Evolutionary conservation across 1,284 basidiomycete genomes (phyloP).

Genomic region (Salmacisia buchloeana): DNA sequence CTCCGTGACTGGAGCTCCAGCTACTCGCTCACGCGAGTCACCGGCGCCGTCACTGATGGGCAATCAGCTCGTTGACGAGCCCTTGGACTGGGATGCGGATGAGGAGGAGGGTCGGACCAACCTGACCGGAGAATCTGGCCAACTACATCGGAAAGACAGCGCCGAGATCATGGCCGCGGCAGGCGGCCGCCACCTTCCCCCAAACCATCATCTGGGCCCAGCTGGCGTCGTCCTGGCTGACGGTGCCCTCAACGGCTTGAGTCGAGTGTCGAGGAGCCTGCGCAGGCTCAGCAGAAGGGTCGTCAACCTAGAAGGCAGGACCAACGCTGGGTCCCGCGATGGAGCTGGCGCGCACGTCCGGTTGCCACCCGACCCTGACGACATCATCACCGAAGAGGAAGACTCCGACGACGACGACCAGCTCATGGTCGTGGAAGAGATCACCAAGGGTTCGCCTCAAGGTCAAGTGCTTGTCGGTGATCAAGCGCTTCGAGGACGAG

Average conservation of each 20-base stretch:
- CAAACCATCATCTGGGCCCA: not conserved
- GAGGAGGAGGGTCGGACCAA: conserved; percentile 2
- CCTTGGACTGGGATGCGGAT: not conserved
- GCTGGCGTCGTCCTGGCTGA: not conserved
- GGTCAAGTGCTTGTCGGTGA: not conserved
- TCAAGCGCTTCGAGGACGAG: conserved; percentile 64
- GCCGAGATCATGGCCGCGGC: not conserved
- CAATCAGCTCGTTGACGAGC: not conserved
- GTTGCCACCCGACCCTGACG: conserved; percentile 1
- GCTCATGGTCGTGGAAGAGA: conserved; percentile 14
- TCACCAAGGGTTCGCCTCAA: not conserved
- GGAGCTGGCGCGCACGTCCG: conserved; percentile 20
- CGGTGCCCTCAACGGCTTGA: conserved; percentile 24
- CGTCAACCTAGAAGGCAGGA: conserved; percentile 63
- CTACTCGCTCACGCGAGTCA: no score
- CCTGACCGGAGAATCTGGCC: not conserved
- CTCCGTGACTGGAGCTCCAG: no score
- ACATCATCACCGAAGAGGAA: conserved; percentile 17
- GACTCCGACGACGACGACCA: conserved; percentile 21
- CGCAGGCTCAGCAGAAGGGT: conserved; percentile 73
- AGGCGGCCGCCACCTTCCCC: not conserved
- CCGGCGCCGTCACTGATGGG: not conserved
- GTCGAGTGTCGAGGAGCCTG: conserved; percentile 50
- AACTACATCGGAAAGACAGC: not conserved
- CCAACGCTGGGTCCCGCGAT: not conserved